A percentile compares a stretch with the other conserved stretches of the same genome.
phyloP scores from a whole-genome alignment of 2,329 filamentous ascomycete species.

The Plenodomus tracheiphilus region DNA sequence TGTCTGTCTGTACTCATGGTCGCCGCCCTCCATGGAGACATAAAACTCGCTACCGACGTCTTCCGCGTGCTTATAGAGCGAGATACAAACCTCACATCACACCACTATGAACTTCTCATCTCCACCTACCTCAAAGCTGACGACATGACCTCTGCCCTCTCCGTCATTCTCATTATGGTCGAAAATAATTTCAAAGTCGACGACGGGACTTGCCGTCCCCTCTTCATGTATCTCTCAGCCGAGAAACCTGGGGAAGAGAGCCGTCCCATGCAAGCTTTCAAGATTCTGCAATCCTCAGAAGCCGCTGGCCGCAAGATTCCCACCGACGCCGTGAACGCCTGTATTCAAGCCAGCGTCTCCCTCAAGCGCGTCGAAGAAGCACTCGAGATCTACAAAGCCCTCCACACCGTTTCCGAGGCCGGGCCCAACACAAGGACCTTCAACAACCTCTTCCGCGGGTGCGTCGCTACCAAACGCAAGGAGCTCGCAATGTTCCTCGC shows the following conservation, averaged over 20 bases:
- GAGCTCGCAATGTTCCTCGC: slow-evolving; percentile 64
- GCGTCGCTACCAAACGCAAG: slow-evolving; percentile 49
- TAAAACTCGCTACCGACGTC: slow-evolving; percentile 69
- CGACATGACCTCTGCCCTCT: slow-evolving; percentile 68
- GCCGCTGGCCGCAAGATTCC: slow-evolving; percentile 55
- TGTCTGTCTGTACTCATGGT: slow-evolving; percentile 71
- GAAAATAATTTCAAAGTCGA: slow-evolving; percentile 63
- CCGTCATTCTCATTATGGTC: slow-evolving; percentile 73
- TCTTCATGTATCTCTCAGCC: slow-evolving; percentile 61
- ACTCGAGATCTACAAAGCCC: slow-evolving; percentile 63
- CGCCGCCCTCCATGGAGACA: slow-evolving; percentile 70
- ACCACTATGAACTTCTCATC: slow-evolving; percentile 81
- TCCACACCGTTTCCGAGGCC: slow-evolving; percentile 55
- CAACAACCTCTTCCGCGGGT: slow-evolving; percentile 61
- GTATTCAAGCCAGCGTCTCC: slow-evolving; percentile 57
- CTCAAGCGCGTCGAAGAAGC: slow-evolving; percentile 54
- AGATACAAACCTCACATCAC: slow-evolving; percentile 59
- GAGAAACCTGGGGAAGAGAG: slow-evolving; percentile 43
- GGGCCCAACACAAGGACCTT: slow-evolving; percentile 60
- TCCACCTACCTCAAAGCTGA: slow-evolving; percentile 66
- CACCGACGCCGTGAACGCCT: slow-evolving; percentile 53
- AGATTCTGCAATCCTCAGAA: slow-evolving; percentile 60
- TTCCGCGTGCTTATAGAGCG: slow-evolving; percentile 67
- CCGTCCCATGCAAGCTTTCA: slow-evolving; percentile 58
- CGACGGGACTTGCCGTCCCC: slow-evolving; percentile 62